These are phyloP conservation scores for Thuidium tamariscinum DNA, from an alignment of 225 moss, liverwort and hornwort genomes.

Conservation along the genomic window DNA sequence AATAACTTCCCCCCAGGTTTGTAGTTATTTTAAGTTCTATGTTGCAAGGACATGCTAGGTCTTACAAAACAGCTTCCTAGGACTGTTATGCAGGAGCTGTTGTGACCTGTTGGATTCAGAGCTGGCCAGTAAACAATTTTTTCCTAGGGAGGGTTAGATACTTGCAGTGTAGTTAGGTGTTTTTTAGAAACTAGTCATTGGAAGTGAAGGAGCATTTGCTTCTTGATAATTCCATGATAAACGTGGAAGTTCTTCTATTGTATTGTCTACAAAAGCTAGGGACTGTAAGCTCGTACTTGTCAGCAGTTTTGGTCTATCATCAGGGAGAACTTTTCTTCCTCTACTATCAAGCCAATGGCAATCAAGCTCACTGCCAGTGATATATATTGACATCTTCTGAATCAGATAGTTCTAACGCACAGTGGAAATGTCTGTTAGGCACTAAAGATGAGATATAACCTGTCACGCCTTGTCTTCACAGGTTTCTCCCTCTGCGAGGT, in stretches of 20 bases:
- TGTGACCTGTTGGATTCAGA: neutral
- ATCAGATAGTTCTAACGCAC: neutral
- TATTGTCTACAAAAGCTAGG: constrained; percentile 13
- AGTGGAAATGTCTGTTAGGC: neutral
- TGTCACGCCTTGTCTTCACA: neutral
- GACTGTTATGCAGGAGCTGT: neutral
- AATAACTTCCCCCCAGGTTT: constrained; percentile 84
- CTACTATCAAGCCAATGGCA: constrained; percentile 6
- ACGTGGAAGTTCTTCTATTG: constrained; percentile 7
- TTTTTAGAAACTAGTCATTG: constrained; percentile 10
- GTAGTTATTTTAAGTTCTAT: constrained; percentile 23
- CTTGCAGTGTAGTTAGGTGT: constrained; percentile 34
- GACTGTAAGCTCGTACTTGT: constrained; percentile 3
- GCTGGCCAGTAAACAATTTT: constrained; percentile 7
- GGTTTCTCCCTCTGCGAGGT: neutral
- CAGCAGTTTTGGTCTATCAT: constrained; percentile 23
- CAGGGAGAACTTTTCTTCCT: constrained; percentile 4
- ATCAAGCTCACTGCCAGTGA: constrained; percentile 12
- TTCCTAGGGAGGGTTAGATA: constrained; percentile 6
- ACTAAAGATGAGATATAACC: neutral
- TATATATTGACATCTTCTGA: neutral
- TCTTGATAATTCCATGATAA: constrained; percentile 16
- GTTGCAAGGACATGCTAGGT: neutral
- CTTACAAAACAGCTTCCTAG: neutral
- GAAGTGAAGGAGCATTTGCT: constrained; percentile 12